Evolutionary conservation across 768 basidiomycete genomes (phyloP).

Genomic region (Gelatoporia subvermispora): DNA sequence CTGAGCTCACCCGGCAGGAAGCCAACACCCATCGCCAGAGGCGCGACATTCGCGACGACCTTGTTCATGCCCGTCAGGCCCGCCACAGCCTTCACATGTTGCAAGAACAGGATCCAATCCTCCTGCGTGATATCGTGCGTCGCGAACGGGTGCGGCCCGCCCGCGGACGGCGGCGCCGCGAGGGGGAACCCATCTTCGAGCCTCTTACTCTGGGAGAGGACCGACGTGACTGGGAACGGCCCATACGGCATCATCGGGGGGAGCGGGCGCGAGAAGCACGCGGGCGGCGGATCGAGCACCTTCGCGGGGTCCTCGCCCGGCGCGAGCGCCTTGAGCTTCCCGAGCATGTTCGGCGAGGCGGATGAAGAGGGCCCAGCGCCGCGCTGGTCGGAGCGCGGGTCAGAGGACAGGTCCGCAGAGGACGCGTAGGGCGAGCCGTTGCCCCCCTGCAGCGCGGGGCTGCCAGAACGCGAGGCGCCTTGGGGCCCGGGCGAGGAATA

Average conservation of each 20-base stretch:
- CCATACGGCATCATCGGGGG: neutral
- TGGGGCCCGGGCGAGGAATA: too few relatives aligned
- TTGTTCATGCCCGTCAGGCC: conserved; percentile 4
- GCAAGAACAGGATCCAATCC: conserved; percentile 35
- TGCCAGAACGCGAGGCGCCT: too few relatives aligned
- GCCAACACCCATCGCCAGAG: conserved; percentile 6
- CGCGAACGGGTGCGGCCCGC: conserved; percentile 42
- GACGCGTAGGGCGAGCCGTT: too few relatives aligned
- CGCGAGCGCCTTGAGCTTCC: too few relatives aligned
- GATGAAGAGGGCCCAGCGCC: too few relatives aligned
- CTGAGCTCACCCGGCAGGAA: conserved; percentile 2
- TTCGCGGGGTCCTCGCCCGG: neutral
- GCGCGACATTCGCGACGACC: conserved; percentile 7
- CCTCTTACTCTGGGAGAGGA: conserved; percentile 2
- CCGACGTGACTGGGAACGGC: conserved; percentile 5
- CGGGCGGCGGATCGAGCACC: neutral
- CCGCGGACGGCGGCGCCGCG: conserved; percentile 32
- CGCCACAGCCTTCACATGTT: conserved; percentile 5
- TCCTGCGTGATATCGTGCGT: conserved; percentile 41
- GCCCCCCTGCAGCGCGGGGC: too few relatives aligned
- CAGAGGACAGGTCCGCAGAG: too few relatives aligned
- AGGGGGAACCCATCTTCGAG: conserved; percentile 12
- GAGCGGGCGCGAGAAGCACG: conserved; percentile 1
- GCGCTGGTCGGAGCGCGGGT: too few relatives aligned
- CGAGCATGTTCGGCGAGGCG: too few relatives aligned